These are phyloP conservation scores for Fusarium annulatum DNA, from an alignment of 2,329 filamentous ascomycete genomes.

Conservation along the genomic window DNA sequence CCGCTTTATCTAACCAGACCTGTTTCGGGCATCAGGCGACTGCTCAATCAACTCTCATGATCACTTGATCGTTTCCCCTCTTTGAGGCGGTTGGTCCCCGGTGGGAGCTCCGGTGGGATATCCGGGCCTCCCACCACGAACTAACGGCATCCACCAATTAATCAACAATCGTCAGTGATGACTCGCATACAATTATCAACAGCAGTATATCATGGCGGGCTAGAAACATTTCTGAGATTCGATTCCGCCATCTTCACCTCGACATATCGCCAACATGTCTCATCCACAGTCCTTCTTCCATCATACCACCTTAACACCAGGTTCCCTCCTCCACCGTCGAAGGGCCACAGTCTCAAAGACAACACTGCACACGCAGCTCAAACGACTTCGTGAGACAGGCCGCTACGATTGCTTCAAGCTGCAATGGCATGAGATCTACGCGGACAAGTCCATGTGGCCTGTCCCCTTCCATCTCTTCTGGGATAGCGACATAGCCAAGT, in stretches of 20 bases:
- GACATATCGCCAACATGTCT: neutral
- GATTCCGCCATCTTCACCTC: accelerated
- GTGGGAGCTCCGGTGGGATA: conserved; percentile 8
- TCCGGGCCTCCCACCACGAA: conserved; percentile 1
- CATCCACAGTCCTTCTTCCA: conserved; percentile 26
- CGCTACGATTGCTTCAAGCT: conserved; percentile 69
- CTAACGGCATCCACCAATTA: neutral
- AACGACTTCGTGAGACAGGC: conserved; percentile 62
- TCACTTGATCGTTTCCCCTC: neutral
- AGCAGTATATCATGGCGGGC: neutral
- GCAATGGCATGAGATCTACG: conserved; percentile 65
- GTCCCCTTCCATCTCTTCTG: conserved; percentile 70
- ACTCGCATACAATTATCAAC: neutral
- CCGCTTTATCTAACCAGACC: neutral
- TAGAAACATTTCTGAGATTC: accelerated
- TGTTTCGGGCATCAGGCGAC: neutral
- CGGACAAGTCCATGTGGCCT: conserved; percentile 62
- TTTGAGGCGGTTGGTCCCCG: neutral
- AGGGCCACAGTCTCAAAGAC: conserved; percentile 12
- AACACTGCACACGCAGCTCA: conserved; percentile 57
- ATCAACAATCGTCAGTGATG: neutral
- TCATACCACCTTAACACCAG: conserved; percentile 8
- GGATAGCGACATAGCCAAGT: conserved; percentile 55
- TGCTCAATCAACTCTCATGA: neutral
- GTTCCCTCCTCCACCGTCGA: conserved; percentile 1